These are phyloP conservation scores for Xylariaceae sp. DNA, from an alignment of 2,329 filamentous ascomycete species.

Conservation along the genomic window DNA sequence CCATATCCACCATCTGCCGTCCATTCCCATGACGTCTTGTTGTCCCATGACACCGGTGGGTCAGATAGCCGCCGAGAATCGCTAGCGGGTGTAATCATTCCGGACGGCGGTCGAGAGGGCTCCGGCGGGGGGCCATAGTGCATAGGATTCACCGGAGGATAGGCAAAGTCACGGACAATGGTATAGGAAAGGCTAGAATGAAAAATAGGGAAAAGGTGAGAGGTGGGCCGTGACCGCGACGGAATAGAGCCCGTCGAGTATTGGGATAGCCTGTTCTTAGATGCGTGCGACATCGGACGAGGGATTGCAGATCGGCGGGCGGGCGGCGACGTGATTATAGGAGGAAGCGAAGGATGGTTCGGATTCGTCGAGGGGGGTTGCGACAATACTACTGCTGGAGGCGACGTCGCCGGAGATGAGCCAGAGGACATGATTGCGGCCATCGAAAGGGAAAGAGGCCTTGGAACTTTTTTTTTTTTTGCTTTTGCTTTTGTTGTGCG, in stretches of 20 bases:
- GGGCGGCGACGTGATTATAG: constrained; percentile 63
- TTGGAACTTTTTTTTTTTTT: constrained; percentile 27
- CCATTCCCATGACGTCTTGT: constrained; percentile 68
- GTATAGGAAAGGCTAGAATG: constrained; percentile 87
- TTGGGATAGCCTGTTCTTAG: constrained; percentile 82
- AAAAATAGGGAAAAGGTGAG: constrained; percentile 82
- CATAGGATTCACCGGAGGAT: constrained; percentile 79
- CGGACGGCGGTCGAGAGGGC: constrained; percentile 72
- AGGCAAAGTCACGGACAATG: constrained; percentile 96
- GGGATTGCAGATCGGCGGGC: constrained; percentile 66
- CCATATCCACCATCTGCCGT: constrained; percentile 57
- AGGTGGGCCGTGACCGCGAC: constrained; percentile 77
- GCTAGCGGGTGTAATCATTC: constrained; percentile 83
- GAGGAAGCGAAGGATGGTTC: constrained; percentile 61
- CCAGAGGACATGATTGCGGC: constrained; percentile 64
- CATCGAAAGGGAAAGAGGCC: constrained; percentile 50
- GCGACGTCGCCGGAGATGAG: constrained; percentile 61
- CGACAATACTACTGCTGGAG: constrained; percentile 53
- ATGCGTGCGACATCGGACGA: constrained; percentile 76
- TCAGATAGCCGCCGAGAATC: constrained; percentile 85
- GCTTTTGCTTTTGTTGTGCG: constrained; percentile 33
- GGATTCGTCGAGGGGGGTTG: constrained; percentile 51
- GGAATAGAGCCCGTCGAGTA: constrained; percentile 76
- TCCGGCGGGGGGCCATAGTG: constrained; percentile 93
- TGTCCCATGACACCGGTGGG: constrained; percentile 77